Conservation (phyloP, 352 stramenopile species). For the Phytopythium ostracodes region DNA sequence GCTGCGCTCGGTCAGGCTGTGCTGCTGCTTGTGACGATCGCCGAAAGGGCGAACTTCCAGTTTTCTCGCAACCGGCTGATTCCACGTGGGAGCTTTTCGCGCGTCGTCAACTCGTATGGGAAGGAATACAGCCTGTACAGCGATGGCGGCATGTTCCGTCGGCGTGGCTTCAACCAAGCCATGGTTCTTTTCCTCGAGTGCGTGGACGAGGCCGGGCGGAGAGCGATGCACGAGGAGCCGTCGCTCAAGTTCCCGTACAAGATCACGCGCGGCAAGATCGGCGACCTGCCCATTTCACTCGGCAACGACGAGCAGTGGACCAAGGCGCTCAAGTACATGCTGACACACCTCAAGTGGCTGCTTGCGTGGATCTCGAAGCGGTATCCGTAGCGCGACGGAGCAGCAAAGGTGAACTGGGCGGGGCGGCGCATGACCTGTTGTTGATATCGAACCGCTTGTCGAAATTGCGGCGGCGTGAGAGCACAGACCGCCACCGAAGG, state of each 20-base stretch:
- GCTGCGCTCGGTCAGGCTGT: constrained; percentile 82
- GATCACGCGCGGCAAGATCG: constrained; percentile 88
- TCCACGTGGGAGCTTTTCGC: constrained; percentile 80
- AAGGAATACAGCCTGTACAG: constrained; percentile 80
- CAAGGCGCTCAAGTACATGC: constrained; percentile 89
- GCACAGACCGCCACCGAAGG: background rate
- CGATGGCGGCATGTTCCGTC: constrained; percentile 84
- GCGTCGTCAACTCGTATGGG: constrained; percentile 82
- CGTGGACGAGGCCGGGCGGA: constrained; percentile 77
- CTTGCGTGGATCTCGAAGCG: constrained; percentile 90
- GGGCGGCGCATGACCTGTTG: background rate
- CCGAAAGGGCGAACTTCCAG: constrained; percentile 72
- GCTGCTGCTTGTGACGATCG: constrained; percentile 80
- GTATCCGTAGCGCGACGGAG: constrained; percentile 28
- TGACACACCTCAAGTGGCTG: constrained; percentile 92
- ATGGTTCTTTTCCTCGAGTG: constrained; percentile 90
- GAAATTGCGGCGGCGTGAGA: background rate
- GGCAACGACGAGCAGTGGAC: constrained; percentile 92
- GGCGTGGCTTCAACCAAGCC: constrained; percentile 89
- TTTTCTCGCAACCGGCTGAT: constrained; percentile 83
- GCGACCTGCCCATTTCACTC: constrained; percentile 82
- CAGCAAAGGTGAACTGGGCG: background rate
- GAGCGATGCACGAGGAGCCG: constrained; percentile 87
- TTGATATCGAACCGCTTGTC: constrained; percentile 2
- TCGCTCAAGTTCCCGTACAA: constrained; percentile 89